Evolutionary conservation across 2,329 filamentous ascomycete genomes (phyloP).

Genomic region (Colletotrichum chlorophyti): DNA sequence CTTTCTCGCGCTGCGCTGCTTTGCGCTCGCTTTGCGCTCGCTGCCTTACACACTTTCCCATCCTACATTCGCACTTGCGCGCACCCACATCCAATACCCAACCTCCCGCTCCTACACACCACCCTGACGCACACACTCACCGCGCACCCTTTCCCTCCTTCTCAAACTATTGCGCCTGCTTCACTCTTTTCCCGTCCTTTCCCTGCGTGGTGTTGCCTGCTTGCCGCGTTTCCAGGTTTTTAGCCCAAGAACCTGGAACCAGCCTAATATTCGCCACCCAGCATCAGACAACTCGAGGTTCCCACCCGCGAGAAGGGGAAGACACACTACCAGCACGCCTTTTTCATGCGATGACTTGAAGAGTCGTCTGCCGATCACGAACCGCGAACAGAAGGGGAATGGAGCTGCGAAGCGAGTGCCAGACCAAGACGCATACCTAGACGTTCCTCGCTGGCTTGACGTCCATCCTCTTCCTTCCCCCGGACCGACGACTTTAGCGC

Average conservation of each 20-base stretch:
- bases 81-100: slow-evolving; percentile 18
- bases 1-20: slow-evolving; percentile 13
- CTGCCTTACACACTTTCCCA: slow-evolving; percentile 25
- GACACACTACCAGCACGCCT: neutral
- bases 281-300: slow-evolving; percentile 6
- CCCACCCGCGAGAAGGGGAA: neutral
- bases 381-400: slow-evolving; percentile 28
- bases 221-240: slow-evolving; percentile 16
- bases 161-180: slow-evolving; percentile 19
- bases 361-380: slow-evolving; percentile 25
- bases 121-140: slow-evolving; percentile 23
- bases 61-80: slow-evolving; percentile 19
- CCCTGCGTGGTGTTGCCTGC: slow-evolving; percentile 3
- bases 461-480: too few species aligned
- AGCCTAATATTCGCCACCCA: slow-evolving; percentile 15
- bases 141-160: slow-evolving; percentile 8
- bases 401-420: slow-evolving; percentile 26
- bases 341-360: slow-evolving; percentile 23
- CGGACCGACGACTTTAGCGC: slow-evolving; percentile 26
- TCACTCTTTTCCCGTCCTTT: neutral
- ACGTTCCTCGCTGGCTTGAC: slow-evolving; percentile 29
- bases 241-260: neutral
- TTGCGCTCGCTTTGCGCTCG: too few species aligned
- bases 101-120: slow-evolving; percentile 14
- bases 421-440: slow-evolving; percentile 26